Base-by-base conservation (phyloP, 2,329 filamentous ascomycete species). In the Nannizzia gypsea region DNA sequence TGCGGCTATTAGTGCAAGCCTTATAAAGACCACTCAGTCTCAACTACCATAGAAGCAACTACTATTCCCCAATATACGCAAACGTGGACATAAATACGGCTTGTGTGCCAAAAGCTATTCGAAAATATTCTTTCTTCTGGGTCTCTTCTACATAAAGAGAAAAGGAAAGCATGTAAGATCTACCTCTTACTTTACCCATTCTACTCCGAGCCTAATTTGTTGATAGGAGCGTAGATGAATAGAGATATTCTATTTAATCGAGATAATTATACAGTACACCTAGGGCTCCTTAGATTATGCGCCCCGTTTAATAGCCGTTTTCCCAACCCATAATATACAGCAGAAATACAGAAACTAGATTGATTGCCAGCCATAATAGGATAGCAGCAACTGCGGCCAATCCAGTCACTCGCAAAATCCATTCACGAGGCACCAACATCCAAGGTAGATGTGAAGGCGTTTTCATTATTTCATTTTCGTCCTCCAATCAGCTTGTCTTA, bases 401-500 rank as follows among this genome's bases (percentile, higher is more conserved):
- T 46, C 42, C 3, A 46, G n/a, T 46, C 6, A 22, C n/a, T 20
- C 42, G 9, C 42, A 22, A 20, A 46, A 24, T 24, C 42, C 2
- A 24, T 46, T 22, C n/a, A 24, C 42, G 20, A 20, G 38, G 3
- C 13, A 22, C 42, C 42, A 22, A 20, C 0, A 9, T 46, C 20
- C 42, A 24, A 46, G n/a, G 3, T 46, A n/a, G 42, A 22, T 11
- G 20, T 46, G n/a, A 22, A 46, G 8, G 8, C 20, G n/a, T 46
- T 22, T 24, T 9, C 42, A 11, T n/a, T 22, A 20, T 46, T 46
- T 11, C 42, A 6, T 17, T 52, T n/a, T 2, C 26, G 28, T 28
- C 11, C 13, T n/a, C 22, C 22, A 28, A 22, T 28, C 48, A 31
- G 17, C 3, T 38, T 20, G 36, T 13, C 48, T 56, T 70, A 77